Base-by-base conservation (phyloP, 148 eudicot genomes). In the Cornus controversa region DNA sequence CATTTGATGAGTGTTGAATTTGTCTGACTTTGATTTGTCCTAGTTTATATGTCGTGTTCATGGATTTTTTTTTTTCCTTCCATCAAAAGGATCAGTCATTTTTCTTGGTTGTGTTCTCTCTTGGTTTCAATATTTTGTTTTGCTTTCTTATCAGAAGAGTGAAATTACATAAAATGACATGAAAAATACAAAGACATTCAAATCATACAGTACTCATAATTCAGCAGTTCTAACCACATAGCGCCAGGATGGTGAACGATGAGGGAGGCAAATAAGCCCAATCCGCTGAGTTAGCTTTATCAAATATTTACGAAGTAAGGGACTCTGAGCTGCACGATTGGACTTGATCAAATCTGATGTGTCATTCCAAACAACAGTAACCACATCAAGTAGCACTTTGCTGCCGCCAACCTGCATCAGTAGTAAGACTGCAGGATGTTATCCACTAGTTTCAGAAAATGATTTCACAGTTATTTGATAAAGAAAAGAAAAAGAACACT, bases 221-320 rank as follows among this genome's bases (percentile, higher is more conserved):
- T 77, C 65, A 57, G 53, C 29, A 23, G 67, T 54, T 82, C 87
- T 78, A 67, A 96, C 99, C 98, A 91, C 93, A 87, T 96, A 96
- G 69, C 85, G 87, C 99, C 98, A 96, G 79, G 99, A 82, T 76
- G 87, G 83, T 79, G 94, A 87, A 77, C 94, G 93, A 75, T 83
- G 88, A 76, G 94, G 98, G 76, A 96, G 90, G 83, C 90, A 85
- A 75, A 84, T 89, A 73, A 91, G 90, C 74, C 94, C 98, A 79
- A 93, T 86, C 72, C 99, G 90, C 82, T 96, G 98, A 70, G 92
- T 85, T 40, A 96, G 86, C 82, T 96, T 96, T 76, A 89, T 85
- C 76, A 96, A 88, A 88, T 88, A 91, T 82, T 96, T 96, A 80
- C 99, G 94, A 62, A 96, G 98, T 84, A 96, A 82, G 79, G 99